Evolutionary conservation across 2,329 filamentous ascomycete species (phyloP), one percentile per base, ranked within the genome.

Genomic region (Diaporthe australafricana): DNA sequence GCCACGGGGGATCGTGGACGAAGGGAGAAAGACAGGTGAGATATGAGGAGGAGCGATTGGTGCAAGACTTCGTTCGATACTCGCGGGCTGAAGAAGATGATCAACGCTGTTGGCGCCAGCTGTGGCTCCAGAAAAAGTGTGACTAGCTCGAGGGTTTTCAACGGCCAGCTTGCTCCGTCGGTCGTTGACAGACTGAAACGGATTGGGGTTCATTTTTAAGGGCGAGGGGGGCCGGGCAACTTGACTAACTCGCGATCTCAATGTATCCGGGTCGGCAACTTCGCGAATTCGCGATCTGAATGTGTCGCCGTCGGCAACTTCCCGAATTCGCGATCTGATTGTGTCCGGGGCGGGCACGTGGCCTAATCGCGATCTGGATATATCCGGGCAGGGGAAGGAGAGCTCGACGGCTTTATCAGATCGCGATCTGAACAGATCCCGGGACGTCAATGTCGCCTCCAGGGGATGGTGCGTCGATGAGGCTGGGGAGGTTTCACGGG

Each of bases 401-500:
- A 63, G 47, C 30, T 48, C 60, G 27, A 12, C 3, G 11, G 12
- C 5, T 35, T 35, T 35, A 35, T 35, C 67, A 6, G 67, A 22
- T 11, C 22, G 47, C 9, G 45, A 38, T 40, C 27, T 56, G 30
- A 69, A 40, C 22, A 48, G 16, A 8, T 48, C 53, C 30, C 20
- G 27, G 42, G n/a, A 42, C 4, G 56, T 20, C 14, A 66, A 40
- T 11, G 35, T 48, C n/a, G 32, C 47, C 32, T 56, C 35, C 17
- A 57, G 57, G n/a, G 20, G 60, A 12, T 70, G 32, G 25, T 72
- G 57, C 16, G 56, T 71, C 50, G 65, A 72, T 60, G 45, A 67
- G 57, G 65, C 57, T 71, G 72, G 72, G 42, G 70, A 73, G 40
- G 70, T 73, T 63, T 72, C 65, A 48, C 72, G 68, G 47, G 65